These are phyloP conservation scores for Nakaseomyces kungkrabaensis DNA, from an alignment of 1,139 yeast genomes.

Conservation along the genomic window DNA sequence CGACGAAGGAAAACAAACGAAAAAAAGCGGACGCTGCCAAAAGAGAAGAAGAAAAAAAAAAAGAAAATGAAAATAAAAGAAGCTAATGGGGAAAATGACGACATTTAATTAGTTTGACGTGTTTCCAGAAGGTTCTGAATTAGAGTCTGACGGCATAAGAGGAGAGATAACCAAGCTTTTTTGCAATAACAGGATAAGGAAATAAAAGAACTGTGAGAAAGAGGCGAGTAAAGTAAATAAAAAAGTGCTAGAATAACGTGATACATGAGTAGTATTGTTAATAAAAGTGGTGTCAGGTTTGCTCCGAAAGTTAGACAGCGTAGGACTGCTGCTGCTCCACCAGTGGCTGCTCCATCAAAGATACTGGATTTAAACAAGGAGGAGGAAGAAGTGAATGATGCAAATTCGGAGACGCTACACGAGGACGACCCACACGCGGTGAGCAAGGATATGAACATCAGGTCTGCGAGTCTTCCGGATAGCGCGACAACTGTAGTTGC, in stretches of 20 bases:
- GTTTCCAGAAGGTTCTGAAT: too few species aligned
- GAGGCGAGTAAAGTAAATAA: not conserved
- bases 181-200: too few species aligned
- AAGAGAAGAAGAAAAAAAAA: too few species aligned
- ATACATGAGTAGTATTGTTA: conserved; percentile 29
- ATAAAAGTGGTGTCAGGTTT: conserved; percentile 34
- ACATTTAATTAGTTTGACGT: too few species aligned
- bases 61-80: too few species aligned
- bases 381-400: not conserved
- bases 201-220: not conserved
- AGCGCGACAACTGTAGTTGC: not conserved
- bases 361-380: not conserved
- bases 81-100: too few species aligned
- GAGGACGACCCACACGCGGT: conserved; percentile 2
- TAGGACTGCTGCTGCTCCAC: conserved; percentile 20
- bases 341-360: conserved; percentile 5
- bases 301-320: conserved; percentile 34
- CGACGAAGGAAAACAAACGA: too few species aligned
- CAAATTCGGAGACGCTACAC: not conserved
- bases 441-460: not conserved
- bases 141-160: too few species aligned
- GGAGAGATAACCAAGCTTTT: too few species aligned
- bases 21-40: too few species aligned
- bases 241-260: too few species aligned
- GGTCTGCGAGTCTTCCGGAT: not conserved